Conservation (phyloP, 2,329 filamentous ascomycete species). For the Fusarium globosum region DNA sequence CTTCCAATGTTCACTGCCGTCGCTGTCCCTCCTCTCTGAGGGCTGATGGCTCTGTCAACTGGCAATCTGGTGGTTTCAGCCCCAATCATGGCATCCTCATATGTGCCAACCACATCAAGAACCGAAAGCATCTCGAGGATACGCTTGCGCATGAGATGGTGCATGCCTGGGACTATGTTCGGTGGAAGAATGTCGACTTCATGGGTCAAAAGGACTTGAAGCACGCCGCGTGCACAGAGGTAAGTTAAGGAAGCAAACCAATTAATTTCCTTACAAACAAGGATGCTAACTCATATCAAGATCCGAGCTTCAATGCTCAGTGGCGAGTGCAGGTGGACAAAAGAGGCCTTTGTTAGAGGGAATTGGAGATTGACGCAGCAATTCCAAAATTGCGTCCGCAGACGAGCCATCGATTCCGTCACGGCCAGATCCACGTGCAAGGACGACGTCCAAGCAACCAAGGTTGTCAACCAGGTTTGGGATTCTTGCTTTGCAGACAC, state of each 20-base stretch:
- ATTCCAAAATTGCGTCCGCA: slow-evolving; percentile 90
- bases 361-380: slow-evolving; percentile 93
- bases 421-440: slow-evolving; percentile 81
- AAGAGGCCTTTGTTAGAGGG: slow-evolving; percentile 85
- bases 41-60: slow-evolving; percentile 69
- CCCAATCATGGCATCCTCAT: slow-evolving; percentile 88
- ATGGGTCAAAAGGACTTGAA: slow-evolving; percentile 75
- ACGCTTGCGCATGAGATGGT: slow-evolving; percentile 98
- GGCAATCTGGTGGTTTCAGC: slow-evolving; percentile 83
- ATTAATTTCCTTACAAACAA: neutral
- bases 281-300: slow-evolving; percentile 54
- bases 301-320: slow-evolving; percentile 93
- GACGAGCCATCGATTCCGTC: slow-evolving; percentile 83
- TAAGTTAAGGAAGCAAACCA: slow-evolving; percentile 52
- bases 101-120: slow-evolving; percentile 90
- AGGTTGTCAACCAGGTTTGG: slow-evolving; percentile 97
- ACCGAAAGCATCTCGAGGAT: slow-evolving; percentile 87
- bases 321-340: slow-evolving; percentile 90
- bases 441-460: slow-evolving; percentile 85
- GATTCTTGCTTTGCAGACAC: slow-evolving; percentile 96
- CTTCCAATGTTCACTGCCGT: slow-evolving; percentile 81
- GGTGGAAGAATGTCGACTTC: slow-evolving; percentile 87
- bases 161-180: slow-evolving; percentile 91
- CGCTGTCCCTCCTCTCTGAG: slow-evolving; percentile 74
- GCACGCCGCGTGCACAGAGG: slow-evolving; percentile 95